Evolutionary conservation across 768 basidiomycete genomes (phyloP).

Genomic region (Naematelia aurantialba): DNA sequence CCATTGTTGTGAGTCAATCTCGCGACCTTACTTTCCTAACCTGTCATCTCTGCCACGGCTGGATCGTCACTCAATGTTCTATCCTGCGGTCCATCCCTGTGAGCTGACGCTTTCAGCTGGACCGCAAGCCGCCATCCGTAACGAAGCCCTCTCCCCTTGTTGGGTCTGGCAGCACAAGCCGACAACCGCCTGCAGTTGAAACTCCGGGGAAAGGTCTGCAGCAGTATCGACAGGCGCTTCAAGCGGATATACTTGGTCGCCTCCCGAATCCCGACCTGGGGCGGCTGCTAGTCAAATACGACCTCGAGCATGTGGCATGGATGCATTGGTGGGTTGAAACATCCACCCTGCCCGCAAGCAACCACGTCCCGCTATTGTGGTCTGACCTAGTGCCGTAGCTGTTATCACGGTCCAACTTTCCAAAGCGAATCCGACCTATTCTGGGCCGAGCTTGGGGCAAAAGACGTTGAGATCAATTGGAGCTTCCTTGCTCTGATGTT

Average conservation of each 20-base stretch:
- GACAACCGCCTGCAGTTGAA: neutral
- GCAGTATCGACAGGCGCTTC: neutral
- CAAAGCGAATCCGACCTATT: conserved; percentile 22
- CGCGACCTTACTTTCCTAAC: neutral
- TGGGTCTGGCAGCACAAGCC: neutral
- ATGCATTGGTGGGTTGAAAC: conserved; percentile 11
- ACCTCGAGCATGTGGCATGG: conserved; percentile 17
- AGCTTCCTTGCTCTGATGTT: conserved; percentile 24
- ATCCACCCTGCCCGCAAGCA: no score
- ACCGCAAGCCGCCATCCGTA: neutral
- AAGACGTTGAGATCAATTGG: conserved; percentile 29
- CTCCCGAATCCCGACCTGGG: conserved; percentile 7
- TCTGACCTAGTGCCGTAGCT: neutral
- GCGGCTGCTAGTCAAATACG: conserved; percentile 7
- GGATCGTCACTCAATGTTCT: neutral
- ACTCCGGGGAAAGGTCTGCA: neutral
- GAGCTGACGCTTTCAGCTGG: neutral
- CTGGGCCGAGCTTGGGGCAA: conserved; percentile 22
- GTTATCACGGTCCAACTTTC: conserved; percentile 8
- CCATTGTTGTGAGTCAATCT: neutral
- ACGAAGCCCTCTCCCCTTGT: neutral
- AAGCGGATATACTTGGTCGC: neutral
- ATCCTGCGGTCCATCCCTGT: no score
- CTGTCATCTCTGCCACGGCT: neutral
- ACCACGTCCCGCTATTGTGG: neutral